Evolutionary conservation across 345 rosid species (phyloP).

Genomic region (Bretschneidera sinensis): DNA sequence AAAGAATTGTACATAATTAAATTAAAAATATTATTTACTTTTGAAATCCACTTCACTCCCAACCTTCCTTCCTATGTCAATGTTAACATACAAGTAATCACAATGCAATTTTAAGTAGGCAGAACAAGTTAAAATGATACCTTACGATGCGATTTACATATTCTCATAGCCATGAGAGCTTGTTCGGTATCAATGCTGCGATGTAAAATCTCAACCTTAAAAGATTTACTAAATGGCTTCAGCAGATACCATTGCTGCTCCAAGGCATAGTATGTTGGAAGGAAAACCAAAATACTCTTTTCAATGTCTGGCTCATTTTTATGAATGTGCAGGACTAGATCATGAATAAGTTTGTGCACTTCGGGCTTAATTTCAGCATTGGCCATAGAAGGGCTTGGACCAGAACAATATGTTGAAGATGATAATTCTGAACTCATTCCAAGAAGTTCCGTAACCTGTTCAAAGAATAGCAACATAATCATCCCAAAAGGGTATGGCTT

Average conservation of each 20-base stretch:
- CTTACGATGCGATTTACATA: constrained; percentile 84
- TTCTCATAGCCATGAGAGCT: constrained; percentile 85
- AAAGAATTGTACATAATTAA: no score
- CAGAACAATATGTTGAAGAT: constrained; percentile 47
- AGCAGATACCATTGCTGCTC: constrained; percentile 77
- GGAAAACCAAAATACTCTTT: constrained; percentile 88
- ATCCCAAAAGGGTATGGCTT: constrained; percentile 14
- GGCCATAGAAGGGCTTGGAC: constrained; percentile 59
- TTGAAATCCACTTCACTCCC: no score
- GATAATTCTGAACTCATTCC: constrained; percentile 43
- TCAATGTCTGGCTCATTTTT: constrained; percentile 73
- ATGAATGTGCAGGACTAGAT: constrained; percentile 68
- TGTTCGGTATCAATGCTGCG: constrained; percentile 80
- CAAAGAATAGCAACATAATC: constrained; percentile 14
- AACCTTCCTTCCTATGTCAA: no score
- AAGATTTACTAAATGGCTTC: constrained; percentile 46
- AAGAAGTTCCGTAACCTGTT: constrained; percentile 64
- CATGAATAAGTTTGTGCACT: constrained; percentile 68
- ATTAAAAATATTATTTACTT: no score
- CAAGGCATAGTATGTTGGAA: constrained; percentile 81
- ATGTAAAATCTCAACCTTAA: constrained; percentile 83
- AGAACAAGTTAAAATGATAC: constrained; percentile 30
- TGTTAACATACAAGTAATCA: no score
- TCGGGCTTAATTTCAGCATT: constrained; percentile 64
- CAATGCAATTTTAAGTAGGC: constrained; percentile 11